Evolutionary conservation across 1,284 basidiomycete genomes (phyloP).

Genomic region (Macrocybe sp.): DNA sequence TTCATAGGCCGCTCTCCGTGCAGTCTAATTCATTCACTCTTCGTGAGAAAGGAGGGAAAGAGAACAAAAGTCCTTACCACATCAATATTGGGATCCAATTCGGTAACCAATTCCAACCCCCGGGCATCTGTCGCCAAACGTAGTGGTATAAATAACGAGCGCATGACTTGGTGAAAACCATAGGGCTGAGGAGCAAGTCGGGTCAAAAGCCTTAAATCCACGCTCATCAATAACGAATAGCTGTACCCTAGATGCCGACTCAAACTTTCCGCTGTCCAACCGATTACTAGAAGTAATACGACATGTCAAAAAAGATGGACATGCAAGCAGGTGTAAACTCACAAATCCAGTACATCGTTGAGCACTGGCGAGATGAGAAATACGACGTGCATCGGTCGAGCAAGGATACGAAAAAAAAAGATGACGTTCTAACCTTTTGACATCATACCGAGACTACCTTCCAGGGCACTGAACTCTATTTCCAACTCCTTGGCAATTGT

Average conservation of each 20-base stretch:
- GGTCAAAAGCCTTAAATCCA: conserved; percentile 1
- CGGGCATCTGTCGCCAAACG: conserved; percentile 71
- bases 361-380: conserved; percentile 44
- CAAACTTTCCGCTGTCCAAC: conserved; percentile 79
- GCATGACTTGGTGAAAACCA: conserved; percentile 80
- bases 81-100: conserved; percentile 75
- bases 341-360: conserved; percentile 87
- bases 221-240: conserved; percentile 5
- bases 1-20: conserved; percentile 51
- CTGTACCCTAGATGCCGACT: conserved; percentile 55
- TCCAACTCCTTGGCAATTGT: conserved; percentile 62
- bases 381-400: neutral
- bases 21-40: conserved; percentile 31
- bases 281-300: conserved; percentile 39
- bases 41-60: neutral
- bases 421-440: conserved; percentile 54
- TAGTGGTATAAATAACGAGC: conserved; percentile 74
- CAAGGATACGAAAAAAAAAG: conserved; percentile 28
- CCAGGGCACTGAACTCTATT: conserved; percentile 77
- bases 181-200: conserved; percentile 49
- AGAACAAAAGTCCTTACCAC: conserved; percentile 32
- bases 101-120: conserved; percentile 61
- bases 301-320: conserved; percentile 2
- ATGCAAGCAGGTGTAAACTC: conserved; percentile 18
- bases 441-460: conserved; percentile 86